Base-by-base conservation (phyloP, 805 yeast genomes). In the Monosporozyma aerobia region DNA sequence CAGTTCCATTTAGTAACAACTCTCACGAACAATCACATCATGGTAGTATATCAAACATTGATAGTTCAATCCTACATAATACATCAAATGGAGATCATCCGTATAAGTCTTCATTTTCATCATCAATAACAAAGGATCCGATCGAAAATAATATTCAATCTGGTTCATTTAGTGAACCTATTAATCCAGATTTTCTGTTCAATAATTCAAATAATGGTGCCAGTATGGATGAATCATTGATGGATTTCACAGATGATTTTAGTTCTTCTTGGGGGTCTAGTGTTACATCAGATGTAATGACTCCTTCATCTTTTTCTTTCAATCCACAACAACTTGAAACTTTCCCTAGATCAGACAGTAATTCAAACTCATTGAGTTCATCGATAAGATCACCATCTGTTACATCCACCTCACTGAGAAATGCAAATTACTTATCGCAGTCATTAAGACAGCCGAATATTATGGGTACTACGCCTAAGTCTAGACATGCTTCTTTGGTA, bases 321-420 rank as follows among this genome's bases (percentile, higher is more conserved):
- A 65, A 63, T 35, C 58, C 65, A 14, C 63, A 60, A 48, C 55
- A 56, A 19, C 53, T 60, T 22, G 59, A 54, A 9, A 53, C 56
- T 16, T 41, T 53, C 5, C 11, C 30, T 47, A 47, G 32, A 33
- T 47, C 49, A 35, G 25, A 19, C 9, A 40, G 39, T 33, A 43
- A 30, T 27, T 48, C 56, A 14, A 29, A 32, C 19, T 35, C 32
- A 23, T 46, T 22, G 8, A 35, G 32, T 23, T 14, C 33, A 6
- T 33, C 23, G 3, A 30, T 66, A 25, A 57, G 67, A 41, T 67
- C 70, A 1, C 69, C 69, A 16, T 66, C 72, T 2, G 68, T 70
- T 13, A 59, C 69, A 23, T 67, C 58, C 10, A 44, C 48, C 5
- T 62, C 56, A 19, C 7, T 65, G 56, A 58, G 68, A 58, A 59